Evolutionary conservation across 2,329 filamentous ascomycete species (phyloP), one percentile per base, ranked within the genome.

Genomic region (Ophiocordyceps camponoti-saundersi): DNA sequence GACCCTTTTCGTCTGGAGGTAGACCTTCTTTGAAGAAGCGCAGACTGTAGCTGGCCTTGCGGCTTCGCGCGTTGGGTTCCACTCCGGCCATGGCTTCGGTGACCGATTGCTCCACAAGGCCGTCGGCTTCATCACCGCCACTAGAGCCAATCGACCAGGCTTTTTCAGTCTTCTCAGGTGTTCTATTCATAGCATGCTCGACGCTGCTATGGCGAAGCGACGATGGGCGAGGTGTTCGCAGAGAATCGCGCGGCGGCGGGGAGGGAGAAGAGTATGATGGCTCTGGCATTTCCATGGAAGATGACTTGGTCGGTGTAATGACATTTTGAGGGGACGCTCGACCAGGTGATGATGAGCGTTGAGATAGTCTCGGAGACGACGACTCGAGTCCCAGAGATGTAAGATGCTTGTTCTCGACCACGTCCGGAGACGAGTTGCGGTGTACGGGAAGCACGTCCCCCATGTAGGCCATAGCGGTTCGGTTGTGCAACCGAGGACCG

Each of bases 21-120:
- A 80, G 62, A 32, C 76, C 78, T 59, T 82, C 77, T 50, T 77
- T 79, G 65, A 82, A 82, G 55, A 82, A 79, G 2, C 79, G 70
- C 48, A 82, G 63, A 52, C 76, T 80, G 59, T 82, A 78, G 54
- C 77, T 82, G 39, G 79, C 73, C 60, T 82, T 82, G 53, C 79
- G 73, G 55, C 78, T 85, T 46, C 79, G 73, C 43, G 73, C 73
- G 56, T 75, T 79, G 54, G 69, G 75, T 54, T 80, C 77, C n/a
- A 73, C 65, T 2, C 77, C 76, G 18, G 74, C 70, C 56, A 80
- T 67, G 26, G 73, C 74, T 51, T 80, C 75, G 6, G 74, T 68
- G 45, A 81, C 74, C n/a, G 76, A 79, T 57, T 79, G 75, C 53
- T 81, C 77, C 7, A 81, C 77, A 52, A 77, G 66, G 0, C 77